phyloP scores from a whole-genome alignment of 2,329 filamentous ascomycete species.

The Calonectria pseudoturangicola region DNA sequence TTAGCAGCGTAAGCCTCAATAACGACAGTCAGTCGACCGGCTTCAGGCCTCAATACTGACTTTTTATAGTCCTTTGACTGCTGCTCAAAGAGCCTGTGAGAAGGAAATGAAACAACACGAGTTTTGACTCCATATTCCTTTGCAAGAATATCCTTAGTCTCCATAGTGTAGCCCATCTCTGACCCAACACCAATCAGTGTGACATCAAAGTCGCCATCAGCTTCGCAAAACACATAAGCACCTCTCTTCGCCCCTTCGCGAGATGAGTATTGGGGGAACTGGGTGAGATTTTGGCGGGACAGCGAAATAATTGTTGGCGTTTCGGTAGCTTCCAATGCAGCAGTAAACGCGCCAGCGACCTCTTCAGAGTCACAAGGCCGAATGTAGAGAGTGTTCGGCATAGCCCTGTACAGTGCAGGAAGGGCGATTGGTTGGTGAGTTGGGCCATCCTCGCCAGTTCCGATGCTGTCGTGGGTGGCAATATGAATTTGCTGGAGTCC shows the following conservation, averaged over 20 bases:
- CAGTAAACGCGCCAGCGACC: conserved; percentile 71
- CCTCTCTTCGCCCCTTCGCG: conserved; percentile 65
- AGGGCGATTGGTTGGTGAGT: conserved; percentile 78
- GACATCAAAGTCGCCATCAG: conserved; percentile 63
- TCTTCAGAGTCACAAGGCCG: conserved; percentile 76
- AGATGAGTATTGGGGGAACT: conserved; percentile 57
- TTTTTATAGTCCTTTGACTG: background rate
- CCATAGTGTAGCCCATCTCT: conserved; percentile 57
- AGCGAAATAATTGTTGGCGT: conserved; percentile 69
- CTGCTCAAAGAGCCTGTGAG: background rate
- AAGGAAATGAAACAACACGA: background rate
- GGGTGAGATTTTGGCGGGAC: conserved; percentile 65
- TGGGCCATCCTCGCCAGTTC: conserved; percentile 76
- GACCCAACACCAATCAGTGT: conserved; percentile 64
- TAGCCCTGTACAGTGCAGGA: conserved; percentile 74
- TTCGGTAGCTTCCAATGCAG: conserved; percentile 64
- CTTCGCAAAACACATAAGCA: conserved; percentile 67
- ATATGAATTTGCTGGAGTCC: conserved; percentile 74
- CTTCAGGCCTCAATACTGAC: conserved; percentile 7
- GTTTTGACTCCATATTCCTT: background rate
- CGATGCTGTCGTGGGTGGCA: conserved; percentile 77
- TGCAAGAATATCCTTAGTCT: background rate
- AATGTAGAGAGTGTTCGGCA: conserved; percentile 78
- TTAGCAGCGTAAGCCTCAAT: conserved; percentile 2
- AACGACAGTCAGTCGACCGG: background rate